Percentiles rank a stretch among this genome's conserved stretches.
These are phyloP conservation scores for Bimuria novae-zelandiae DNA, from an alignment of 2,329 filamentous ascomycete genomes.

Conservation along the genomic window DNA sequence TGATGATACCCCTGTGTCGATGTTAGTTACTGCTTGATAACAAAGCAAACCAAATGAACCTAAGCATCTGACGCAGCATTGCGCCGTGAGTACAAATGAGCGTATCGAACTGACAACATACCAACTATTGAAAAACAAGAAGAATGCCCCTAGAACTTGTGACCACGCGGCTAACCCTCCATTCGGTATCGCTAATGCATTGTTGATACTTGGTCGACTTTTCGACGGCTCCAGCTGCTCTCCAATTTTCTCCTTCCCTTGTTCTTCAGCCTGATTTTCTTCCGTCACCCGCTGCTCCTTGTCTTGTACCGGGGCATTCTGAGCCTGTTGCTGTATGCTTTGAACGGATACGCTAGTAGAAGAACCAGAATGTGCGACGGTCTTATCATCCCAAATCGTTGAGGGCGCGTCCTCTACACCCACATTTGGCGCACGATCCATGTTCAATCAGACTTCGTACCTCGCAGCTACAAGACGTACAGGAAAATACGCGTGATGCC, in stretches of 20 bases:
- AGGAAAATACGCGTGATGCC: no score
- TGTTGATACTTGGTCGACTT: conserved; percentile 44
- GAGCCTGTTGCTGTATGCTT: background rate
- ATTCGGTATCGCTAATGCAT: conserved; percentile 51
- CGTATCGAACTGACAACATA: conserved; percentile 22
- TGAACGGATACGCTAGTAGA: background rate
- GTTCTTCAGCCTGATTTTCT: conserved; percentile 5
- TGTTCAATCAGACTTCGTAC: no score
- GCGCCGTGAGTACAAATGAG: background rate
- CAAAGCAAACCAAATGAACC: background rate
- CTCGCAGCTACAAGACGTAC: no score
- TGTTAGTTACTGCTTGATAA: no score
- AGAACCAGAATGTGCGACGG: conserved; percentile 1
- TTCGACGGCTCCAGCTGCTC: conserved; percentile 25
- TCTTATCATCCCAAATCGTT: conserved; percentile 23
- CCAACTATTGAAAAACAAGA: conserved; percentile 56
- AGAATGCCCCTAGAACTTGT: conserved; percentile 54
- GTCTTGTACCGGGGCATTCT: background rate
- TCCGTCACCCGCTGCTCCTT: conserved; percentile 1
- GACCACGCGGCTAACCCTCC: conserved; percentile 55
- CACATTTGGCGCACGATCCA: conserved; percentile 12
- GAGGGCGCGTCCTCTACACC: conserved; percentile 1
- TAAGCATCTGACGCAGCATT: background rate
- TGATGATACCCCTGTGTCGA: conserved; percentile 52
- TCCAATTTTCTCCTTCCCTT: background rate